Base-by-base conservation (phyloP, 2,329 filamentous ascomycete genomes). In the Colletotrichum lentis region DNA sequence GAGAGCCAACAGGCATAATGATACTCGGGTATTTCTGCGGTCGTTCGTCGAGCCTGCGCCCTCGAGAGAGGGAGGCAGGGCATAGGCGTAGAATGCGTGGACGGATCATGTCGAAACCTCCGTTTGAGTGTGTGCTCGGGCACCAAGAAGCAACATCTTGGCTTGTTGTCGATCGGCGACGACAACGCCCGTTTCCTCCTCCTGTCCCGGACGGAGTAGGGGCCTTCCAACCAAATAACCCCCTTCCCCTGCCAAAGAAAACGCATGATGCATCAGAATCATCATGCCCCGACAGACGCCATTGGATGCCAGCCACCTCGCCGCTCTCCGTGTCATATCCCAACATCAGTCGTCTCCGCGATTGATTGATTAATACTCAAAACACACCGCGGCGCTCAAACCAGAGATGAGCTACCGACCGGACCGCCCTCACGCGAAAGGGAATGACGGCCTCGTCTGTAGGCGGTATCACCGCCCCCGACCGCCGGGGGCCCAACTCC, bases 11-110 rank as follows among this genome's bases (percentile, higher is more conserved):
- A n/a, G 37, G 18, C 55, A 18, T 66, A 56, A 47, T 69, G 56
- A 69, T 69, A 69, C 66, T 66, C 62, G 66, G 66, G 66, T 69
- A 69, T 69, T 69, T 66, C 66, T 69, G 66, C 56, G 62, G 66
- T 65, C 49, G 62, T 66, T 53, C 62, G 62, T 69, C 55, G 66
- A 60, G 66, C 55, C 66, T 65, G 66, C 50, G 50, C n/a, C 56
- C 35, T 20, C 55, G 62, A 60, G 46, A 66, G 62, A 44, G 66
- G 66, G 62, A 39, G 61, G 56, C 66, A 66, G 62, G 54, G 62
- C 47, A 56, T 69, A 69, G 62, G 66, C 50, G 66, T 69, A 66
- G 66, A 69, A 56, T 65, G 47, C 56, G 66, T 69, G 27, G 47
- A 66, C 66, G 66, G 56, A 60, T 66, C 47, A 54, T 61, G 62